Percentiles rank a stretch among this genome's conserved stretches.
Evolutionary conservation across 2,329 filamentous ascomycete species (phyloP).

Genomic region (Alternaria alternata): DNA sequence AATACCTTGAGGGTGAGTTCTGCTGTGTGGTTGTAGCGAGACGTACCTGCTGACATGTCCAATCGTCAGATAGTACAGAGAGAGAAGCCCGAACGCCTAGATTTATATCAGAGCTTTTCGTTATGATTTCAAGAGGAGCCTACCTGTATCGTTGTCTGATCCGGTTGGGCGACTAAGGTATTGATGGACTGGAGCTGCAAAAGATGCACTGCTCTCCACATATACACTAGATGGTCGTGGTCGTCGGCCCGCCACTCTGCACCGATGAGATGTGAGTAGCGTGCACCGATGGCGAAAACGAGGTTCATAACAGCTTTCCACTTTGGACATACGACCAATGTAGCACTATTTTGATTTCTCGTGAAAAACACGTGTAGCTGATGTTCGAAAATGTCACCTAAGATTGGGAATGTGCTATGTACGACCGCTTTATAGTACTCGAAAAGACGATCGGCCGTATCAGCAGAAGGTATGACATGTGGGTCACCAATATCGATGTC

Average conservation of each 20-base stretch:
- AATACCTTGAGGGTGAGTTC: neutral
- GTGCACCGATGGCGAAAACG: slow-evolving; percentile 51
- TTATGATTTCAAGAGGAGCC: neutral
- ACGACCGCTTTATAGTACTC: slow-evolving; percentile 41
- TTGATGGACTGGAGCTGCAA: slow-evolving; percentile 25
- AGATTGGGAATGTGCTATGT: slow-evolving; percentile 34
- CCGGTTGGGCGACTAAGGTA: slow-evolving; percentile 39
- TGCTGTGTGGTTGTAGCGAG: neutral
- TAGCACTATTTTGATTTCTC: slow-evolving; percentile 1
- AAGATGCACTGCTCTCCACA: slow-evolving; percentile 31
- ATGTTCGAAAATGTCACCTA: slow-evolving; percentile 17
- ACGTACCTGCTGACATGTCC: slow-evolving; percentile 51
- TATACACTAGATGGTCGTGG: slow-evolving; percentile 45
- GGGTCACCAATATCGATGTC: slow-evolving; percentile 25
- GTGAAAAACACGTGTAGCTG: slow-evolving; percentile 14
- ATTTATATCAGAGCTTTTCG: slow-evolving; percentile 16
- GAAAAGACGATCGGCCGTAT: slow-evolving; percentile 36
- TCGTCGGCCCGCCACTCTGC: slow-evolving; percentile 29
- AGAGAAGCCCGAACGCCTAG: slow-evolving; percentile 45
- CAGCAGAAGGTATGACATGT: slow-evolving; percentile 36
- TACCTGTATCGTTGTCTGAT: slow-evolving; percentile 25
- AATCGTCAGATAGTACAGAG: slow-evolving; percentile 48
- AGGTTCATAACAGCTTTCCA: slow-evolving; percentile 48
- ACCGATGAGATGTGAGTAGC: slow-evolving; percentile 40
- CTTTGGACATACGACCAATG: slow-evolving; percentile 24